These are phyloP conservation scores for Sanghuangporus baumii DNA, from an alignment of 1,284 basidiomycete species.

Conservation along the genomic window DNA sequence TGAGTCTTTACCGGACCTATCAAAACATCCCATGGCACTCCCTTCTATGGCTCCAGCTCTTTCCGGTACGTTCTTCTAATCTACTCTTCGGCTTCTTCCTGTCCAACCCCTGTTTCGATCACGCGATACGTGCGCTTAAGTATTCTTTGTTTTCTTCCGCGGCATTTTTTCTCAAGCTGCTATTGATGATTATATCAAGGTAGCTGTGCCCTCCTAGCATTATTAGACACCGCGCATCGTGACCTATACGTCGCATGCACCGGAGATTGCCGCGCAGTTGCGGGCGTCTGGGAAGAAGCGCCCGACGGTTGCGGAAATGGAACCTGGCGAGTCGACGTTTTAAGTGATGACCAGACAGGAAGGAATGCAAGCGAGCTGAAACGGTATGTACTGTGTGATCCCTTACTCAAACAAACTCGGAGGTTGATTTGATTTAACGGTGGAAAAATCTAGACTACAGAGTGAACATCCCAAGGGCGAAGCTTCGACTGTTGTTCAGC, in stretches of 20 bases:
- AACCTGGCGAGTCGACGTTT: conserved; percentile 84
- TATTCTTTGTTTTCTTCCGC: too few species aligned
- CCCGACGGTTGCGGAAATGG: conserved; percentile 43
- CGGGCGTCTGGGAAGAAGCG: conserved; percentile 80
- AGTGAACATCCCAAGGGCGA: conserved; percentile 87
- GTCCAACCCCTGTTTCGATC: not conserved
- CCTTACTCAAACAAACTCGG: not conserved
- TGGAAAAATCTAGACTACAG: conserved; percentile 54
- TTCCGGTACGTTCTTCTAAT: conserved; percentile 41
- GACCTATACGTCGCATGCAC: conserved; percentile 88
- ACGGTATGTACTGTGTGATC: conserved; percentile 39
- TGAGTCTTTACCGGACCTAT: conserved; percentile 53
- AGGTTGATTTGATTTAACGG: not conserved
- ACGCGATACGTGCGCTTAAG: not conserved
- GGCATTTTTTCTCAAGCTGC: not conserved
- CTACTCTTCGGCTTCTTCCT: not conserved
- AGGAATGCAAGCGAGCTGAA: conserved; percentile 79
- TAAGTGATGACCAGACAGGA: conserved; percentile 95
- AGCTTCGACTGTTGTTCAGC: conserved; percentile 73
- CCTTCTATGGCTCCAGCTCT: conserved; percentile 76
- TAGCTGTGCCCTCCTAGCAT: conserved; percentile 82
- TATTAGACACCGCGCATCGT: conserved; percentile 78
- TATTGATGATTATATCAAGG: conserved; percentile 37
- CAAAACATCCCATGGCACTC: conserved; percentile 61
- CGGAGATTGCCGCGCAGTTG: conserved; percentile 94